These are phyloP conservation scores for Fonsecaea pedrosoi DNA, from an alignment of 2,329 filamentous ascomycete species.

Conservation along the genomic window DNA sequence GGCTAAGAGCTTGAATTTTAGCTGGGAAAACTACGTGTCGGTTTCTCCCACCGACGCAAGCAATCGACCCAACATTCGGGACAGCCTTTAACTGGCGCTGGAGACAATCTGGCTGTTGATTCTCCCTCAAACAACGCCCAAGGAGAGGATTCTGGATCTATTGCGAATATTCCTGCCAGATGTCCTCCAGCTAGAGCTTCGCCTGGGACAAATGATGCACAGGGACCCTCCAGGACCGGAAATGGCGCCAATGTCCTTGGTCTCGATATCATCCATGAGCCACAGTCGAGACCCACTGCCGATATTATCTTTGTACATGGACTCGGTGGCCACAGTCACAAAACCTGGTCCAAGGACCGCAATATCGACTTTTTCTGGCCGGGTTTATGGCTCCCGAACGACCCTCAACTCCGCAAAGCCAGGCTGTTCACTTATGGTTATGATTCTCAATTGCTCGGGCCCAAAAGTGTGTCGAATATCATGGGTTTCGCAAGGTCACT, in stretches of 20 bases:
- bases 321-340: conserved; percentile 48
- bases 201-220: background rate
- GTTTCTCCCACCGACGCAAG: background rate
- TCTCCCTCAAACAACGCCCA: background rate
- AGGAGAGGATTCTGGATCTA: background rate
- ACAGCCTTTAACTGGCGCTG: background rate
- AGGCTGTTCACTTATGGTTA: conserved; percentile 44
- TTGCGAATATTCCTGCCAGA: background rate
- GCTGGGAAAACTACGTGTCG: conserved; percentile 14
- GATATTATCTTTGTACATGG: conserved; percentile 49
- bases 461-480: conserved; percentile 22
- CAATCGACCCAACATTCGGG: background rate
- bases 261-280: conserved; percentile 21
- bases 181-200: background rate
- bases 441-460: conserved; percentile 30
- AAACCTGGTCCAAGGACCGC: conserved; percentile 49
- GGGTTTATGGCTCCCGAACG: conserved; percentile 46
- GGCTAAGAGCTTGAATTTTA: background rate
- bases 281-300: conserved; percentile 15
- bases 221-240: background rate
- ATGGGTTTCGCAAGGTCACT: conserved; percentile 33
- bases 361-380: conserved; percentile 49
- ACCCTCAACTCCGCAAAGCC: conserved; percentile 37
- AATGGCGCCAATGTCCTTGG: conserved; percentile 5
- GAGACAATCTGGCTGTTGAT: background rate